These are phyloP conservation scores for Gonapodya prolifera DNA, from an alignment of 192 early-diverging fungal species.

Conservation along the genomic window DNA sequence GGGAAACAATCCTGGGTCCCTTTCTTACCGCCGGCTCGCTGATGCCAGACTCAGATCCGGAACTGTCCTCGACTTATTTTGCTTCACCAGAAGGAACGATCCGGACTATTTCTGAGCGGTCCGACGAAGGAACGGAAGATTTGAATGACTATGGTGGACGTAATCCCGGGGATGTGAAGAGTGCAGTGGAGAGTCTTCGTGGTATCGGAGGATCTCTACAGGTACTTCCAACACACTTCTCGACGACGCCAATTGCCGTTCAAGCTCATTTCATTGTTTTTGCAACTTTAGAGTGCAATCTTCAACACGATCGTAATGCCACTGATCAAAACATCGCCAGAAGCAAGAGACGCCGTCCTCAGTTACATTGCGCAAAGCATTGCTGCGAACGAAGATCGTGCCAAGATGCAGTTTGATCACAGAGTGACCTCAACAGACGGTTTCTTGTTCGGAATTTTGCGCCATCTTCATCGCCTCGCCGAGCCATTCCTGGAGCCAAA, in stretches of 20 bases:
- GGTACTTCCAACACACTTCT: conserved; percentile 12
- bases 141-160: conserved; percentile 23
- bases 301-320: conserved; percentile 25
- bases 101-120: no score
- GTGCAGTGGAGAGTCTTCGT: conserved; percentile 19
- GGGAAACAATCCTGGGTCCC: no score
- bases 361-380: background rate
- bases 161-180: conserved; percentile 33
- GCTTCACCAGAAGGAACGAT: no score
- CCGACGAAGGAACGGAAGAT: no score
- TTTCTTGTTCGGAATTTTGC: conserved; percentile 65
- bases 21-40: no score
- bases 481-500: conserved; percentile 77
- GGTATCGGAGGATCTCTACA: conserved; percentile 18
- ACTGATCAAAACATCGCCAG: conserved; percentile 54
- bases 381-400: conserved; percentile 52
- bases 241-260: conserved; percentile 20
- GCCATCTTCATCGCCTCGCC: conserved; percentile 49
- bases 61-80: no score
- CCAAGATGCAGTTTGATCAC: conserved; percentile 67
- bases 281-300: conserved; percentile 16
- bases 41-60: no score
- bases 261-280: no score
- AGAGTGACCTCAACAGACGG: conserved; percentile 67
- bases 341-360: conserved; percentile 28